Evolutionary conservation across 2,329 filamentous ascomycete species (phyloP).

Genomic region (Rhexocercosporidium sp.): DNA sequence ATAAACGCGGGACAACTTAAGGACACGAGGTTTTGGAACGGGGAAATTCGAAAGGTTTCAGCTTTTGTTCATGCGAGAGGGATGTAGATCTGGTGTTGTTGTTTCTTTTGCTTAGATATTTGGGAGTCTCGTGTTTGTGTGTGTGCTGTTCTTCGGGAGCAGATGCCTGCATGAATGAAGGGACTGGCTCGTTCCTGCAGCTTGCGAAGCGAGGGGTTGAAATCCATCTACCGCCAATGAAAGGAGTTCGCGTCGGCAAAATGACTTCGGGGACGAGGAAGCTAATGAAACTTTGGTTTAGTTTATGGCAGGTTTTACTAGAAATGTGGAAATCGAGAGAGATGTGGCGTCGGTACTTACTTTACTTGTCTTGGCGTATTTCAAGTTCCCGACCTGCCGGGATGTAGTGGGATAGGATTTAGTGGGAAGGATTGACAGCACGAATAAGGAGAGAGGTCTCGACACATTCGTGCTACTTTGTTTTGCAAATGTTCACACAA

Average conservation of each 20-base stretch:
- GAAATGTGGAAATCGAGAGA: not conserved
- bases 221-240: not conserved
- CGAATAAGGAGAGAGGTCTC: not conserved
- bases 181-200: not conserved
- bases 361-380: conserved; percentile 1
- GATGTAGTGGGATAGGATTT: not conserved
- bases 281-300: not conserved
- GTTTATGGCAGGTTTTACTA: not conserved
- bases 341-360: not conserved
- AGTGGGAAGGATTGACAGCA: not conserved
- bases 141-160: not conserved
- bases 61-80: not conserved
- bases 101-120: not conserved
- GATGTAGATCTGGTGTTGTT: not conserved
- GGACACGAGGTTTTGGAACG: not conserved
- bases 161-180: not conserved
- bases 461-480: not conserved
- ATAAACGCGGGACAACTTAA: not conserved
- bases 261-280: not conserved
- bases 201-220: conserved; percentile 1
- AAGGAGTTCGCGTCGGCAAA: not conserved
- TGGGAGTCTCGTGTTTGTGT: conserved; percentile 3
- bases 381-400: not conserved
- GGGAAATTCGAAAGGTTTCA: not conserved
- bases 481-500: not conserved